Evolutionary conservation across 192 early-diverging fungal genomes (phyloP).

Genomic region (Linnemannia schmuckeri): DNA sequence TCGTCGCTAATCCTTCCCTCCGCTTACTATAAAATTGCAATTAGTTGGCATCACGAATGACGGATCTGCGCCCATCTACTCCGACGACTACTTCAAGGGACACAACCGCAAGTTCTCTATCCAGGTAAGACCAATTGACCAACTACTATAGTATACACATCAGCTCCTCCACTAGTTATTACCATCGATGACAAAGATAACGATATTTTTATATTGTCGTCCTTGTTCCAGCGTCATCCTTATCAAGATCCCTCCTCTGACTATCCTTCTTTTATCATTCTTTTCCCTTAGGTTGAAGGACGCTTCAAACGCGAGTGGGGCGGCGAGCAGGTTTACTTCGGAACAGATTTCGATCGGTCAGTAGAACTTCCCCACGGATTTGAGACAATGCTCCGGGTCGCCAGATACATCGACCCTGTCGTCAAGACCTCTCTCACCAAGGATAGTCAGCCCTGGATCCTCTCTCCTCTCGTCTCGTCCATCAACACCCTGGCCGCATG

Average conservation of each 20-base stretch:
- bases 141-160: not conserved
- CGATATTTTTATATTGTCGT: not conserved
- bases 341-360: conserved; percentile 51
- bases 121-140: conserved; percentile 26
- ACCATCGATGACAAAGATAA: not conserved
- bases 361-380: conserved; percentile 45
- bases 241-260: not conserved
- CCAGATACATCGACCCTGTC: conserved; percentile 53
- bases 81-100: conserved; percentile 53
- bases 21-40: too few species aligned
- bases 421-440: conserved; percentile 40
- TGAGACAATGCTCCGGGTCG: conserved; percentile 46
- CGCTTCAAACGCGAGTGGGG: conserved; percentile 48
- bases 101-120: conserved; percentile 56
- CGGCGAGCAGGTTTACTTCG: conserved; percentile 52
- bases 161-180: not conserved
- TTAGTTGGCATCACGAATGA: conserved; percentile 50
- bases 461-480: conserved; percentile 51
- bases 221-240: not conserved
- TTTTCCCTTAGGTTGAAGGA: conserved; percentile 33
- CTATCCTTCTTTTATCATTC: not conserved
- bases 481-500: conserved; percentile 54
- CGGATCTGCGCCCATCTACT: conserved; percentile 43
- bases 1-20: not conserved
- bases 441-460: conserved; percentile 49